Percentiles rank a stretch among this genome's conserved stretches.
Conservation (phyloP, 208 protist genomes). For the Leishmania arabica region DNA sequence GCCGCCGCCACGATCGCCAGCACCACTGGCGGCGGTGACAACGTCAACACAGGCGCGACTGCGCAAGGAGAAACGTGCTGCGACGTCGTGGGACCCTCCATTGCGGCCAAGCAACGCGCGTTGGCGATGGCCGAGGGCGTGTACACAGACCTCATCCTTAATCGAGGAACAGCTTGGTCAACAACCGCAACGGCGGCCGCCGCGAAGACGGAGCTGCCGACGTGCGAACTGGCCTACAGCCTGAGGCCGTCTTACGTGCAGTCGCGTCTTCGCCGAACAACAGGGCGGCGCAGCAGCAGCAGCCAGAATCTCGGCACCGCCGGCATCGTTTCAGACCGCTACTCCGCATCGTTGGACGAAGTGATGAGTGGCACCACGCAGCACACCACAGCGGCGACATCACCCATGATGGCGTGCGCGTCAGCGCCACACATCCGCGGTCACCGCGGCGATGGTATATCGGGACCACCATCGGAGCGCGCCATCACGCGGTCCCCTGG, state of each 20-base stretch:
- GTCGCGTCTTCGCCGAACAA: conserved; percentile 7
- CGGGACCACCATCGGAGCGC: conserved; percentile 7
- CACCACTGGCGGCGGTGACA: neutral
- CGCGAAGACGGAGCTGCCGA: conserved; percentile 23
- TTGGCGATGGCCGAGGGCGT: conserved; percentile 39
- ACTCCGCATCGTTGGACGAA: conserved; percentile 1
- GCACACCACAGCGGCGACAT: conserved; percentile 2
- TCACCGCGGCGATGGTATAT: neutral
- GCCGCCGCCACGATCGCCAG: neutral
- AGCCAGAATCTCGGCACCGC: neutral
- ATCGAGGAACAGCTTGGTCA: neutral
- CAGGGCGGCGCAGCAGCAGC: neutral
- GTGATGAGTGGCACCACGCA: conserved; percentile 2
- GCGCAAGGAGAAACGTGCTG: conserved; percentile 18
- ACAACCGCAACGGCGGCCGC: neutral
- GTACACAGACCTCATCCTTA: conserved; percentile 32
- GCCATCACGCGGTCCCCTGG: conserved; percentile 4
- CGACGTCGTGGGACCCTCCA: conserved; percentile 33
- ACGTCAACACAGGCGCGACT: neutral
- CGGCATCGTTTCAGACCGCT: neutral
- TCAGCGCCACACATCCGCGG: neutral
- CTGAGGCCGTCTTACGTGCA: conserved; percentile 42
- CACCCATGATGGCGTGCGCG: neutral
- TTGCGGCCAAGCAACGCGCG: conserved; percentile 43
- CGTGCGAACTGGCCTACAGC: conserved; percentile 53